Base-by-base conservation (phyloP, 1,284 basidiomycete genomes). In the Cutaneotrichosporon curvatum region DNA sequence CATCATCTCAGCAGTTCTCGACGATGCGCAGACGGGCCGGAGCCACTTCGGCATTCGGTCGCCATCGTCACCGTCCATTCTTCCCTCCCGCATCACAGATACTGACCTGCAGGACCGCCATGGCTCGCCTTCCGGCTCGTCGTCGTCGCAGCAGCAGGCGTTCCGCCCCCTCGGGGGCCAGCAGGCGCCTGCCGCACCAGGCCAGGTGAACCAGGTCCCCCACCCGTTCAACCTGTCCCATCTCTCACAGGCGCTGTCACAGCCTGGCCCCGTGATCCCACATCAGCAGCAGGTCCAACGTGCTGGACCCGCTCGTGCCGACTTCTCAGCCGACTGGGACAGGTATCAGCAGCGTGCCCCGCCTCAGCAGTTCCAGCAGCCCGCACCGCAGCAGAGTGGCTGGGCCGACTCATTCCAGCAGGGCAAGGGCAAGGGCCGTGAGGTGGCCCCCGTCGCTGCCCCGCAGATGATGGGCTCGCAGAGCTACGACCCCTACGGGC, bases 151-250 rank as follows among this genome's bases (percentile, higher is more conserved):
- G 22, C 46, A 52, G 31, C 40, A 44, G 9, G 48, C 55, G 5
- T 52, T 52, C 50, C 54, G 53, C 28, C 45, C 45, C 1, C 30
- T 47, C 16, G 31, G 25, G 33, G 45, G 4, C 48, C 52, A 4
- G 11, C 48, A 51, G 14, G 38, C 31, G 20, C 44, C 21, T 19
- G 45, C 32, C 30, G 46, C 35, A 34, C 44, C 47, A 21, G 20
- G 25, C 10, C 40, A 47, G 40, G 47, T 38, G 32, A 25, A 38
- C 37, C 46, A 48, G 40, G 48, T 50, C 22, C 49, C 63, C 6
- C 66, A 66, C 39, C 66, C 68, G 4, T 70, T 70, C 62, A 67
- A 70, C 51, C 58, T 70, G 15, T 66, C 65, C 19, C 63, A 66
- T 39, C 54, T 70, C 7, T 63, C 65, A 9, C 55, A 61, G 11